These are phyloP conservation scores for Chalciporus chontae DNA, from an alignment of 768 basidiomycete species.

Conservation along the genomic window DNA sequence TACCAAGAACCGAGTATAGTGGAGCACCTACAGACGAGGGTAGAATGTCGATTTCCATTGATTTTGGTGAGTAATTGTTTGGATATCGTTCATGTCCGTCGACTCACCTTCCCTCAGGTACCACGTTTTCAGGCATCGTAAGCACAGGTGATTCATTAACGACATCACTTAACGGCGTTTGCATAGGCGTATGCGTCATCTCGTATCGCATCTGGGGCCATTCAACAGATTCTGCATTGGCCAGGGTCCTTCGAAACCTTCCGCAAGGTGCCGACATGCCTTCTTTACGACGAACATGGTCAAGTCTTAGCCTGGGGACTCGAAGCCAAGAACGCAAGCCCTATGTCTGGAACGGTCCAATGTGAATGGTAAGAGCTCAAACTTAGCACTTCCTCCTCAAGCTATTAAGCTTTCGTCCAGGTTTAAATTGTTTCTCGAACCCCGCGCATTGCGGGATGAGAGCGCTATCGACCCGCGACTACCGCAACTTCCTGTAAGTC, in stretches of 20 bases:
- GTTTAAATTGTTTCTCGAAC: slow-evolving; percentile 89
- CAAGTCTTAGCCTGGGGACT: slow-evolving; percentile 81
- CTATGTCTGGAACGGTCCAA: slow-evolving; percentile 58
- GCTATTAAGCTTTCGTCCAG: slow-evolving; percentile 25
- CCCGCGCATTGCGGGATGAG: slow-evolving; percentile 72
- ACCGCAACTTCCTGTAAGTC: slow-evolving; percentile 70
- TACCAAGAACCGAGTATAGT: slow-evolving; percentile 19
- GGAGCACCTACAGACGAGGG: slow-evolving; percentile 52
- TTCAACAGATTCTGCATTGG: slow-evolving; percentile 86
- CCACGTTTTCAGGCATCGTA: slow-evolving; percentile 85
- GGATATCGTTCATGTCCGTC: neutral
- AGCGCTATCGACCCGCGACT: slow-evolving; percentile 70
- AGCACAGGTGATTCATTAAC: slow-evolving; percentile 28
- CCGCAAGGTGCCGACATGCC: slow-evolving; percentile 82
- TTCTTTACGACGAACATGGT: slow-evolving; percentile 74
- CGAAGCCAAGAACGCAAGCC: slow-evolving; percentile 79
- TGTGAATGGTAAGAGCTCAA: slow-evolving; percentile 46
- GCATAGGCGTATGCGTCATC: slow-evolving; percentile 80
- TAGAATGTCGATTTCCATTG: slow-evolving; percentile 79
- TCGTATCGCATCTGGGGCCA: slow-evolving; percentile 70
- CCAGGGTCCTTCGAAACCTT: slow-evolving; percentile 84
- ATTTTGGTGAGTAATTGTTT: slow-evolving; percentile 60
- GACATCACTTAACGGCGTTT: slow-evolving; percentile 6
- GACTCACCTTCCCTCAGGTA: slow-evolving; percentile 44
- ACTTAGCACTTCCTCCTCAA: neutral